Evolutionary conservation across 2,329 filamentous ascomycete genomes (phyloP).

Genomic region (Fusarium sarcochroum): DNA sequence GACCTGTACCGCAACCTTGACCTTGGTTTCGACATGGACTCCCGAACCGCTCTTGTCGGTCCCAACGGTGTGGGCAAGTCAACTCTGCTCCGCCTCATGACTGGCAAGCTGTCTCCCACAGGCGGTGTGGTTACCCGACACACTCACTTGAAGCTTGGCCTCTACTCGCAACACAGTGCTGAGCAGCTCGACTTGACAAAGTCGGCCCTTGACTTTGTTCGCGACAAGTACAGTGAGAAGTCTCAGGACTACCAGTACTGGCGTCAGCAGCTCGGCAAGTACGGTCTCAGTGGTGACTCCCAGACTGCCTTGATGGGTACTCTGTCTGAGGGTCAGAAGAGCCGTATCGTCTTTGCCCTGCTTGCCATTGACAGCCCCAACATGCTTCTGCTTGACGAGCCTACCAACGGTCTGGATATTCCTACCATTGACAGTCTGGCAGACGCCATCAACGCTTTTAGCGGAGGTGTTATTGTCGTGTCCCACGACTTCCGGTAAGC

Average conservation of each 20-base stretch:
- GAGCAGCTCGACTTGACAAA: conserved; percentile 99
- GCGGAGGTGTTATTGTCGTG: conserved; percentile 96
- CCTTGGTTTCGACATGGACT: conserved; percentile 99
- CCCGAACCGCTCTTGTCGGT: conserved; percentile 93
- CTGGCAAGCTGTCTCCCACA: conserved; percentile 90
- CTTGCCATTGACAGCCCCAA: conserved; percentile 96
- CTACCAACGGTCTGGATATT: conserved; percentile 99
- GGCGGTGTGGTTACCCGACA: conserved; percentile 87
- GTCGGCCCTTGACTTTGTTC: conserved; percentile 96
- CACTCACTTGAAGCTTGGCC: conserved; percentile 97
- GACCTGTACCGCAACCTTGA: conserved; percentile 97
- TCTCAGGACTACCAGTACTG: conserved; percentile 99
- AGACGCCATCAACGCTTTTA: conserved; percentile 96
- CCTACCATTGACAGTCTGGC: conserved; percentile 98
- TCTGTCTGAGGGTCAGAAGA: conserved; percentile 97
- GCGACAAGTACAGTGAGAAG: conserved; percentile 91
- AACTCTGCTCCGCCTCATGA: conserved; percentile 95
- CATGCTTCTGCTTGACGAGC: conserved; percentile 98
- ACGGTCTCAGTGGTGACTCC: conserved; percentile 91
- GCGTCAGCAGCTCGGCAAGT: conserved; percentile 95
- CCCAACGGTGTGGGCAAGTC: conserved; percentile 99
- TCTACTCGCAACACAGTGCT: conserved; percentile 98
- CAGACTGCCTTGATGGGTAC: conserved; percentile 99
- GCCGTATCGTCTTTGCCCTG: conserved; percentile 96
- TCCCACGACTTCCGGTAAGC: conserved; percentile 98